Base-by-base conservation (phyloP, 768 basidiomycete species). In the Tulasnella sp. region DNA sequence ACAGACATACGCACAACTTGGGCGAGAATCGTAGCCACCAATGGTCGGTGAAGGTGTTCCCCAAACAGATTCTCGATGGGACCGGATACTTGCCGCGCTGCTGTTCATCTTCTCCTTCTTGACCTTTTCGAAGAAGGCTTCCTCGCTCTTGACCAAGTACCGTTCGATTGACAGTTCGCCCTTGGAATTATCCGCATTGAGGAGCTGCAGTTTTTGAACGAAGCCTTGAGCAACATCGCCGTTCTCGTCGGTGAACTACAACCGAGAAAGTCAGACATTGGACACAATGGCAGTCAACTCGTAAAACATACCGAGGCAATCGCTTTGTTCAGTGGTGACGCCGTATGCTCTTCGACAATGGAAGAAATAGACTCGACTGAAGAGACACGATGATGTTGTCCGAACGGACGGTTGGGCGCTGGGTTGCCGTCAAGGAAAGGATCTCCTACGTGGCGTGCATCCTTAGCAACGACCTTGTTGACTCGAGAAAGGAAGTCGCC, bases 331-430 rank as follows among this genome's bases (percentile, higher is more conserved):
- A 95, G 74, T 10, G 93, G 92, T 23, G 93, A 92, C 63, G 86
- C 86, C 1, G 77, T 75, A 75, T 95, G 95, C 66, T 95, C 92
- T 63, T 93, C 90, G 29, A 91, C 85, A 55, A 95, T 91, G 3
- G 88, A 86, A 13, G 87, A 83, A 58, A 95, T 93, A 4, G 90
- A 92, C 67, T 95, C 93, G n/a, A 86, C 83, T 1, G 90, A 93
- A 0, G 85, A 84, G 4, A 80, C 78, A 4, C 91, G 79, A 43
- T 87, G 90, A 69, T 91, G 88, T 10, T 75, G 65, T 54, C 88
- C 88, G 71, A 95, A 94, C 1, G 91, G 89, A 62, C 79, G 78
- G 29, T 72, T 75, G 8, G 89, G 89, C 7, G 80, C 73, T 73
- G 65, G 62, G 54, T 65, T 61, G 26, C 62, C 75, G 34, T 91